Base-by-base conservation (phyloP, 2,329 filamentous ascomycete species). In the Calonectria leucothoes region DNA sequence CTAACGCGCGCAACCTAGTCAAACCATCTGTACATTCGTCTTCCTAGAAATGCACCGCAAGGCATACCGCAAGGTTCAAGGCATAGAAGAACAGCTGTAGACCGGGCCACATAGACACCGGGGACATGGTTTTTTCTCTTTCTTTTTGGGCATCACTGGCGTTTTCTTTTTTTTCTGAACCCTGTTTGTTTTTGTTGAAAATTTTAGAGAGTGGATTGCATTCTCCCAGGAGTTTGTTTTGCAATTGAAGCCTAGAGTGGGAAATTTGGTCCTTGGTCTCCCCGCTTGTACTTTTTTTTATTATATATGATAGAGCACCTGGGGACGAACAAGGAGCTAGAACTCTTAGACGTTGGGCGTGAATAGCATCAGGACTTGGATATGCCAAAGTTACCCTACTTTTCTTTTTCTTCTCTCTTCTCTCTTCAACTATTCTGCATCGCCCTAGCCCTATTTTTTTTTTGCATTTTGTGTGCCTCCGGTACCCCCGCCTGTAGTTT, bases 1-100 rank as follows among this genome's bases (percentile, higher is more conserved):
- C 74, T 78, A 66, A 80, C 77, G 20, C 20, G 11, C 57, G n/a
- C 20, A 11, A 11, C 45, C 33, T 64, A 91, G 90, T 42, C 95
- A 98, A 86, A 98, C 95, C 10, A 94, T 98, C 74, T 93, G 93
- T 79, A 98, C 95, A 42, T 96, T 98, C 83, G 83, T 98, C 81
- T 96, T 97, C 83, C 83, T 98, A 81, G 95, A 98, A 83, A 92
- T 95, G 83, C 95, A 98, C 84, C 95, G 96, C 86, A 94, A 93
- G 84, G 83, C 92, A 31, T 97, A 95, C 85, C 89, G 90, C 83
- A 88, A 87, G 75, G 74, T 91, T 66, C 86, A 87, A 75, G 88
- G 85, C 66, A 74, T 82, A 52, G 80, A 83, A 42, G 76, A 80
- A 35, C 69, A 67, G 14, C 48, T 81, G 70, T 84, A 81, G 76